A percentile compares a stretch with the other conserved stretches of the same genome.
Evolutionary conservation across 192 early-diverging fungal species (phyloP).

Genomic region (Coemansia sp.): DNA sequence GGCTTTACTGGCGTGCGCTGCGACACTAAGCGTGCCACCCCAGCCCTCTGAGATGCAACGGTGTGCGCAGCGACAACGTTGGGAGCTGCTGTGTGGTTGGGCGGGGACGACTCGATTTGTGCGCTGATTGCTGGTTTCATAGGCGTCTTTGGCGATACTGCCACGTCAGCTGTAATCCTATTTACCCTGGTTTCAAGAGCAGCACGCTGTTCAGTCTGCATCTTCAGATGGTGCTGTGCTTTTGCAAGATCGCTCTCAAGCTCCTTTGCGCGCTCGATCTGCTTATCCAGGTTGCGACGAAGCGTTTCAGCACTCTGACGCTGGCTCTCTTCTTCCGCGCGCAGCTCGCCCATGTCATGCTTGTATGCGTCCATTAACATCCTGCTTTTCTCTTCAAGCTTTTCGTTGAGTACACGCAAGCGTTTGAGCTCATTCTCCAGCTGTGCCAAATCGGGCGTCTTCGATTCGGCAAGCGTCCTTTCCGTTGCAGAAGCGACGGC

Average conservation of each 20-base stretch:
- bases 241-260: conserved; percentile 18
- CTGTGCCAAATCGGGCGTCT: neutral
- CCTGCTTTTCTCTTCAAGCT: conserved; percentile 50
- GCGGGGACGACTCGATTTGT: neutral
- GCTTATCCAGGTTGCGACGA: conserved; percentile 18
- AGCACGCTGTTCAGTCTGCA: conserved; percentile 16
- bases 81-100: too few relatives aligned
- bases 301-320: conserved; percentile 38
- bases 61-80: neutral
- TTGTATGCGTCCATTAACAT: conserved; percentile 50
- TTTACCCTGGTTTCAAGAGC: conserved; percentile 15
- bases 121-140: neutral
- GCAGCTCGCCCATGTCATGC: conserved; percentile 41
- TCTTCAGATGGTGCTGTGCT: conserved; percentile 19
- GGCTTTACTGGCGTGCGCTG: conserved; percentile 27
- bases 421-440: conserved; percentile 21
- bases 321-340: conserved; percentile 42
- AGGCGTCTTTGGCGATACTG: conserved; percentile 5
- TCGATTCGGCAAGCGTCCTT: conserved; percentile 4
- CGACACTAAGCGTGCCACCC: conserved; percentile 24
- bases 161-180: conserved; percentile 1
- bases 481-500: conserved; percentile 8
- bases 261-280: neutral
- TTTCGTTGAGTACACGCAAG: conserved; percentile 24
- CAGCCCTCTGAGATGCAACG: conserved; percentile 9